Conservation (phyloP, 2,329 filamentous ascomycete species). For the Ascochyta koolunga region DNA sequence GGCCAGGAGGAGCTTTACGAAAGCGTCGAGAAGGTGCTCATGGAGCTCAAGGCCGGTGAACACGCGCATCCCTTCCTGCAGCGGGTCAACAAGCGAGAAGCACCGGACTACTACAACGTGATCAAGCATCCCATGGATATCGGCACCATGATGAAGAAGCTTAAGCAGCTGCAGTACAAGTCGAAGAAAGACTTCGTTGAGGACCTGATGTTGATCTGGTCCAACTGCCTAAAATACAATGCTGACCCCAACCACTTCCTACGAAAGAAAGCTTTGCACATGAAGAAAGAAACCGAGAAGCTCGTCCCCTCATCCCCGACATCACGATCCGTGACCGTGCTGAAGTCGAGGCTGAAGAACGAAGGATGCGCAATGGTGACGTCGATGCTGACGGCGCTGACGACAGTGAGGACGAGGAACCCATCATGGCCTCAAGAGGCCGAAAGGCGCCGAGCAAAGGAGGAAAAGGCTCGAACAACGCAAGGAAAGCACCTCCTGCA, state of each 20-base stretch:
- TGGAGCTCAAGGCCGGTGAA: slow-evolving; percentile 95
- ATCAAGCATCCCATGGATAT: slow-evolving; percentile 99
- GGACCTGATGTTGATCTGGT: slow-evolving; percentile 94
- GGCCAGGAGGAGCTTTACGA: slow-evolving; percentile 98
- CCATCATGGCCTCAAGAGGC: slow-evolving; percentile 96
- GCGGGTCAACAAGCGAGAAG: slow-evolving; percentile 94
- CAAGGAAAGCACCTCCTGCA: slow-evolving; percentile 74
- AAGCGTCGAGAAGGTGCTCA: slow-evolving; percentile 93
- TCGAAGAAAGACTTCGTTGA: slow-evolving; percentile 90
- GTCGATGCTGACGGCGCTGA: slow-evolving; percentile 82
- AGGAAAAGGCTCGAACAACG: slow-evolving; percentile 66
- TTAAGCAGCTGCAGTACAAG: slow-evolving; percentile 68
- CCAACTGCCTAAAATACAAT: slow-evolving; percentile 96
- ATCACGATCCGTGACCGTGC: slow-evolving; percentile 88
- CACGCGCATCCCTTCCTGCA: slow-evolving; percentile 96
- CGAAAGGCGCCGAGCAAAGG: slow-evolving; percentile 83
- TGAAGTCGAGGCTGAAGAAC: slow-evolving; percentile 77
- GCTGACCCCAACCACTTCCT: slow-evolving; percentile 85
- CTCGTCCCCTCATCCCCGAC: slow-evolving; percentile 91
- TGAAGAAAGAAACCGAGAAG: slow-evolving; percentile 98
- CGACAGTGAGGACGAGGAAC: slow-evolving; percentile 90
- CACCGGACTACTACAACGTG: slow-evolving; percentile 90
- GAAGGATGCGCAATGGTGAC: slow-evolving; percentile 81
- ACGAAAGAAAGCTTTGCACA: slow-evolving; percentile 90
- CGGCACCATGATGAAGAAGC: slow-evolving; percentile 97